Base-by-base conservation (phyloP, 208 protist genomes). In the Wallacemonas sp. region DNA sequence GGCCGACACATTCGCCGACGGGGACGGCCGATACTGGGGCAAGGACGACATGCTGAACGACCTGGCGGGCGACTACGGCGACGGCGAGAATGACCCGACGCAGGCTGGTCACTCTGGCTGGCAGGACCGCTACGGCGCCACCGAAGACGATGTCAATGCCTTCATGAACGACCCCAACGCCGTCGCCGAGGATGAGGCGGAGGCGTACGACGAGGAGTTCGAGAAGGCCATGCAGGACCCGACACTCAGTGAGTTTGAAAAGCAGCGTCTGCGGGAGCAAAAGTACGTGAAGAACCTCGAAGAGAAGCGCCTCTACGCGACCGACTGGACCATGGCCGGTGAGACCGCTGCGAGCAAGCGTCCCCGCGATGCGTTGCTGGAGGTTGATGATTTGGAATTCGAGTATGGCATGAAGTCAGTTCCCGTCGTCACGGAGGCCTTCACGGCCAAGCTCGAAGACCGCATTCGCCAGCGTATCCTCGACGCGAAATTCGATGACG, bases 341-440 rank as follows among this genome's bases (percentile, higher is more conserved):
- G 92, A 97, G 74, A 85, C 78, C 26, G 71, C 76, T 27, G 89
- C 81, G 19, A 78, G 33, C 59, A 81, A 84, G 52, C 89, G 92
- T 0, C 92, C 89, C 9, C 80, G 81, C 41, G 89, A 97, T 54
- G 84, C 92, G 12, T 73, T 97, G 76, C 78, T 97, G 21, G 87
- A 95, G 52, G 68, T 84, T 10, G 85, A 92, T 33, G 61, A 79
- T 32, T 59, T 97, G 4, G 85, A 97, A 45, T 95, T 94, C 66
- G 91, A 97, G 60, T 83, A 97, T 75, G 89, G 80, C 46, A 93
- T 92, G 85, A 87, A 87, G 74, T 68, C 89, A 27, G 83, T 83
- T 17, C 91, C 91, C 2, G 88, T 97, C 63, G 79, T 94, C 53
- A 97, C 91, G 15, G 89, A 83, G 71, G 81, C 78, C 33, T 74